phyloP scores from a whole-genome alignment of 495 filamentous ascomycete species.

The Tetracladium marchalianum region DNA sequence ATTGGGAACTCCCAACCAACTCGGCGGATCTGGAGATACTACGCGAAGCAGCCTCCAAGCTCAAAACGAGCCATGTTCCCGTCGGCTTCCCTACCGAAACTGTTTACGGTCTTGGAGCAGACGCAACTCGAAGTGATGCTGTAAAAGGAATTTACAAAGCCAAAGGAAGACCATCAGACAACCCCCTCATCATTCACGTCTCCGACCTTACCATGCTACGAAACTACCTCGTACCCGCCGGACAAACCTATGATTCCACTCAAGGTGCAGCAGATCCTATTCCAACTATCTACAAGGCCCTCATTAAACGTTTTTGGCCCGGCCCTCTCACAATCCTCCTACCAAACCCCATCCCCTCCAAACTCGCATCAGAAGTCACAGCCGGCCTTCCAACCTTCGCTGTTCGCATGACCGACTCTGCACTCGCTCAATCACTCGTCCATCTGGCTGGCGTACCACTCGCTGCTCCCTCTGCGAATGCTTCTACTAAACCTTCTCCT shows the following conservation, averaged over 20 bases:
- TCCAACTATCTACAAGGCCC: conserved; percentile 68
- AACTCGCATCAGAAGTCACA: conserved; percentile 78
- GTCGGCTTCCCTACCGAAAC: conserved; percentile 98
- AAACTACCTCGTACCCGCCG: conserved; percentile 19
- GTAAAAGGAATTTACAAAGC: conserved; percentile 87
- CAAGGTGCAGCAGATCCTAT: conserved; percentile 32
- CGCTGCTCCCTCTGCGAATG: conserved; percentile 93
- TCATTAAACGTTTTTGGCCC: conserved; percentile 86
- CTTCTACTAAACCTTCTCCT: conserved; percentile 82
- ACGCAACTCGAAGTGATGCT: conserved; percentile 75
- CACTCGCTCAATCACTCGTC: conserved; percentile 80
- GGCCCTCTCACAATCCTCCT: conserved; percentile 90
- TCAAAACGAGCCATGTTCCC: conserved; percentile 30
- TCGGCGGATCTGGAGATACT: conserved; percentile 6
- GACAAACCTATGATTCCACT: not conserved
- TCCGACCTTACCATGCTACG: conserved; percentile 72
- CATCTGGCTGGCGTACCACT: conserved; percentile 64
- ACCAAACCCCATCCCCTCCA: conserved; percentile 58
- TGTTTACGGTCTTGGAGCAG: conserved; percentile 91
- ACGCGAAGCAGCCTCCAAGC: conserved; percentile 13
- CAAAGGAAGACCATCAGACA: conserved; percentile 85
- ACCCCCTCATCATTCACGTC: conserved; percentile 90
- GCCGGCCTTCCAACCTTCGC: conserved; percentile 77
- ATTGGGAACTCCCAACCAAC: conserved; percentile 13
- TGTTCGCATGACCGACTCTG: conserved; percentile 74